Base-by-base conservation (phyloP, 164 flowering plant species). In the Amborella trichopoda region DNA sequence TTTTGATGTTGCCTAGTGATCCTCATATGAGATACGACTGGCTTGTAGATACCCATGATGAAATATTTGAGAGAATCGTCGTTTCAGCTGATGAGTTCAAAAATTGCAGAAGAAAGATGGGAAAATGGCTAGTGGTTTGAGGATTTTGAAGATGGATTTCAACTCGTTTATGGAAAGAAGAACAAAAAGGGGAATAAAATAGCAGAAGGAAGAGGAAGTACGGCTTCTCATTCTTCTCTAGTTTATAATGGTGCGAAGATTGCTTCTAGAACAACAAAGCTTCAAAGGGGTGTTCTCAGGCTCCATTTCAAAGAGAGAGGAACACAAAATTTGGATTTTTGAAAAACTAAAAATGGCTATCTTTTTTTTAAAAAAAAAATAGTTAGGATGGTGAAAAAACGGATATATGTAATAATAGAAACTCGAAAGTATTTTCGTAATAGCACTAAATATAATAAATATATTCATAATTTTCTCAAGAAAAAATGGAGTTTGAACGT, bases 231-330 rank as follows among this genome's bases (percentile, higher is more conserved):
- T 43, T 50, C 40, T 41, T 63, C 26, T 21, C 55, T 3, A 23
- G 65, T 46, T 22, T 38, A 47, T 18, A 59, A 46, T 28, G 50
- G 49, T 40, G 85, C 76, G 59, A 74, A 73, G 56, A 76, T 78
- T 61, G 83, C 75, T n/a, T 54, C 65, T 71, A 52, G 55, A 77
- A 80, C 41, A 59, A 48, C 56, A 77, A 56, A 32, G 54, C 54
- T 2, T 21, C 19, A 18, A 70, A 60, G 13, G 47, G 52, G 30
- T 76, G 75, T 60, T 60, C 80, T 0, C 72, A 71, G 30, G 75
- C 88, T 18, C 94, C 96, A 3, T 93, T 88, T 55, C 99, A 93
- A n/a, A n/a, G n/a, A n/a, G n/a, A n/a, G n/a, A n/a, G n/a, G n/a
- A n/a, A n/a, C n/a, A n/a, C n/a, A n/a, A n/a, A n/a, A n/a, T n/a